Base-by-base conservation (phyloP, 1,284 basidiomycete genomes). In the Cryptococcus sp. region DNA sequence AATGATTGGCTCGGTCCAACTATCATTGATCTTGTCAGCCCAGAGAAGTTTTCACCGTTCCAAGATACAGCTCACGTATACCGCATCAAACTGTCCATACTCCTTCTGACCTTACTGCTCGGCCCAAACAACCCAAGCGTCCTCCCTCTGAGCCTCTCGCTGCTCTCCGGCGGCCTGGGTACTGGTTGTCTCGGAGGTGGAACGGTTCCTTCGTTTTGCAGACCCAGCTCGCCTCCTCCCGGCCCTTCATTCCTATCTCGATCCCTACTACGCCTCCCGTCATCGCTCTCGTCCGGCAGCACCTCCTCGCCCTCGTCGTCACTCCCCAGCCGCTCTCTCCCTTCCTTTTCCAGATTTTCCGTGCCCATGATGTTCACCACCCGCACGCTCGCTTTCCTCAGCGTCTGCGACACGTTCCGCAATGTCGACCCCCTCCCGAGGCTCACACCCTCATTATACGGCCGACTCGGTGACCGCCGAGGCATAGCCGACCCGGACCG, bases 1-100 rank as follows among this genome's bases (percentile, higher is more conserved):
- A 53, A 98, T 89, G 40, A 81, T 63, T 12, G 91, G 91, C 75
- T 98, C 94, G 16, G 92, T 91, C 83, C 86, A 89, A 62, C 90
- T 92, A 61, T 57, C 56, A 53, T 44, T 46, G 42, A 40, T 42
- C 38, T 23, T 43, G 46, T 42, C 47, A 13, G 23, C 21, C 42
- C n/a, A 36, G 15, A 42, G 28, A 4, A 33, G 5, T 6, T 20
- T 46, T 4, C 23, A 20, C 15, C n/a, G 23, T 5, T 18, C n/a
- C n/a, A 46, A 11, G 23, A 7, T 4, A 33, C 33, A 21, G 76
- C 80, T 66, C 64, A 91, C 87, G 83, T 80, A 75, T 85, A 84
- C 12, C 86, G 79, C 37, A 95, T 79, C 51, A 89, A 78, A n/a
- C 79, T 77, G 70, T 86, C 88, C 69, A 89, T 81, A 1, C 80